Base-by-base conservation (phyloP, 495 filamentous ascomycete genomes). In the Penicillium roqueforti region DNA sequence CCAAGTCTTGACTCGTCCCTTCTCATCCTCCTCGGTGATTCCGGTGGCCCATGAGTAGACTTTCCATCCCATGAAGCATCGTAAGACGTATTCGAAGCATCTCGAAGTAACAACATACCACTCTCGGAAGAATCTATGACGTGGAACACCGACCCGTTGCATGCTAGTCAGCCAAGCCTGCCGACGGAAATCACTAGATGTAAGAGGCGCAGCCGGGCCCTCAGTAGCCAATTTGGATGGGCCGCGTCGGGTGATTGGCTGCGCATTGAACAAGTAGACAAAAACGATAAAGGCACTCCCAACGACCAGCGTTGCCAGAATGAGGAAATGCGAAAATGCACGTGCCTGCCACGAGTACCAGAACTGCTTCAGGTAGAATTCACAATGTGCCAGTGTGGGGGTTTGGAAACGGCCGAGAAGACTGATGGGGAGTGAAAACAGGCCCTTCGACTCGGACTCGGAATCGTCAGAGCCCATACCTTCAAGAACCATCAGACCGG, bases 111-210 rank as follows among this genome's bases (percentile, higher is more conserved):
- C 77, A 0, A 92, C 92, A 14, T 86, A 84, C 55, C 88, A 84
- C 67, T 96, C 92, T 16, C 91, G 83, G 58, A 89, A 78, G 62
- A 96, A 89, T 45, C 84, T 84, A 64, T 95, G 89, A 11, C 85
- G 83, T 18, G 92, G 92, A n/a, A 97, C 87, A 77, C 91, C 95
- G 13, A 96, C 89, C 19, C 88, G 90, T 71, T 97, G 92, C 55
- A 97, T 85, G 4, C 92, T 92, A 2, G 92, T 97, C 45, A 96
- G 83, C 91, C 92, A 97, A 26, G 92, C 92, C 63, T 89, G 88
- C 54, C 86, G 82, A 46, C 91, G 85, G 47, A 95, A 89, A 56
- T 92, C 87, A 46, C 92, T 86, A 6, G 92, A 84, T 2, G 91
- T 92, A 13, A 88, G 86, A 13, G 88, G 75, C 3, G 87, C 47